These are phyloP conservation scores for Trypanosoma avium DNA, from an alignment of 208 protist genomes.

Conservation along the genomic window DNA sequence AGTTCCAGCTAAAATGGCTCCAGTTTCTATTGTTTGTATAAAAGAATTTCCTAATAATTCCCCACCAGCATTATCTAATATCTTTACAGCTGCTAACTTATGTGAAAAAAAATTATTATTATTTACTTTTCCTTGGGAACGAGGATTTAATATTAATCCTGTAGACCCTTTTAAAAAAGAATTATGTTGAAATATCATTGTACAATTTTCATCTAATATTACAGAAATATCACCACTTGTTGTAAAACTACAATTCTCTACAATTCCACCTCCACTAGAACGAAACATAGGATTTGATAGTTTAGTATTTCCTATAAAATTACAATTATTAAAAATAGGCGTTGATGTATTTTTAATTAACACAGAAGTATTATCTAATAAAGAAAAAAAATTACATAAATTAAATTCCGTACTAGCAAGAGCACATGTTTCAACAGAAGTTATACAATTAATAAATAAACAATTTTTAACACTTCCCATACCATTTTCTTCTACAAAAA, in stretches of 20 bases:
- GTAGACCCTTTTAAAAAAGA: constrained; percentile 18
- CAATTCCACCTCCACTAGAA: constrained; percentile 17
- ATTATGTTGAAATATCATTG: constrained; percentile 8
- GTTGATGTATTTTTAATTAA: neutral
- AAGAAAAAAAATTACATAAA: constrained; percentile 14
- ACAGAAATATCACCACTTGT: constrained; percentile 7
- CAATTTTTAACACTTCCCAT: constrained; percentile 1
- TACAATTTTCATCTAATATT: constrained; percentile 6
- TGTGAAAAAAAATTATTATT: constrained; percentile 24
- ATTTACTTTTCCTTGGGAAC: constrained; percentile 7
- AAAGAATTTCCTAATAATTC: constrained; percentile 22
- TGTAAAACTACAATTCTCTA: constrained; percentile 19
- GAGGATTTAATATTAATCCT: constrained; percentile 9
- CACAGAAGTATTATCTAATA: neutral
- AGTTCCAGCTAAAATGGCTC: constrained; percentile 15
- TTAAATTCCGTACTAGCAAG: constrained; percentile 1
- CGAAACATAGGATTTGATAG: constrained; percentile 3
- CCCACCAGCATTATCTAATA: constrained; percentile 22
- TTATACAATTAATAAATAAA: constrained; percentile 21
- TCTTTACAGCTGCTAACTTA: constrained; percentile 20
- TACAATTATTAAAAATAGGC: constrained; percentile 15
- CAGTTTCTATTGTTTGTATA: constrained; percentile 17
- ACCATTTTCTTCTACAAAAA: constrained; percentile 13
- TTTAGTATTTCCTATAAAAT: constrained; percentile 2
- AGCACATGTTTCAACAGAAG: neutral